These are phyloP conservation scores for Acanthamoeba rhysodes DNA, from an alignment of 208 protist genomes.

Conservation along the genomic window DNA sequence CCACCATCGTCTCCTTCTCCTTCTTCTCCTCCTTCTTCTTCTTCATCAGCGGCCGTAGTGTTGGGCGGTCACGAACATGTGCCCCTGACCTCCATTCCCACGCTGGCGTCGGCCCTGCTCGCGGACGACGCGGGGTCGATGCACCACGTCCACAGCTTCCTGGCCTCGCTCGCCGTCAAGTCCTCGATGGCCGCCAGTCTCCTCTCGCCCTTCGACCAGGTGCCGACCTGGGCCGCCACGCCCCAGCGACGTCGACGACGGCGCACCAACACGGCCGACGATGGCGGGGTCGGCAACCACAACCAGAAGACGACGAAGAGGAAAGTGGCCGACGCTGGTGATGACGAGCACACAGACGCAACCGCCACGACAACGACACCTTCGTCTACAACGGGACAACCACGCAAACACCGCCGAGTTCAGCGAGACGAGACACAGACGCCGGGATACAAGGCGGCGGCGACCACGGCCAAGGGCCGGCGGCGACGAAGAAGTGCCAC, in stretches of 20 bases:
- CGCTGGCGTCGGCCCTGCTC: conserved; percentile 8
- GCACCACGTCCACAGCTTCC: neutral
- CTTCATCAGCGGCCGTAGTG: too few species aligned
- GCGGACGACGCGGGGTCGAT: neutral
- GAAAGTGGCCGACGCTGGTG: neutral
- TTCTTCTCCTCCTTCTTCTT: too few species aligned
- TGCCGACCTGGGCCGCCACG: neutral
- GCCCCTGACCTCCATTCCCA: neutral
- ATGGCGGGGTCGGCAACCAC: neutral
- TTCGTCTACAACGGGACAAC: neutral
- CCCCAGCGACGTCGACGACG: neutral
- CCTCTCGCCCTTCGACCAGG: neutral
- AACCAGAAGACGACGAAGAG: too few species aligned
- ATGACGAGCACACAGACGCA: neutral
- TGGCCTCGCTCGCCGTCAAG: neutral
- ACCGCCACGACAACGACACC: neutral
- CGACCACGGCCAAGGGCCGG: neutral
- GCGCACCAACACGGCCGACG: neutral
- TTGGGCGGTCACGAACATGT: conserved; percentile 1
- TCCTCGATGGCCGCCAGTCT: neutral
- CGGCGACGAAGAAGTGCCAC: neutral
- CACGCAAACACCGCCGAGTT: too few species aligned
- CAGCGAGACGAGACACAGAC: too few species aligned
- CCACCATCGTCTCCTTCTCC: neutral
- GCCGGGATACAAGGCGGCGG: too few species aligned